Evolutionary conservation across 768 basidiomycete species (phyloP), one percentile per base, ranked within the genome.

Genomic region (Suillus lakei): DNA sequence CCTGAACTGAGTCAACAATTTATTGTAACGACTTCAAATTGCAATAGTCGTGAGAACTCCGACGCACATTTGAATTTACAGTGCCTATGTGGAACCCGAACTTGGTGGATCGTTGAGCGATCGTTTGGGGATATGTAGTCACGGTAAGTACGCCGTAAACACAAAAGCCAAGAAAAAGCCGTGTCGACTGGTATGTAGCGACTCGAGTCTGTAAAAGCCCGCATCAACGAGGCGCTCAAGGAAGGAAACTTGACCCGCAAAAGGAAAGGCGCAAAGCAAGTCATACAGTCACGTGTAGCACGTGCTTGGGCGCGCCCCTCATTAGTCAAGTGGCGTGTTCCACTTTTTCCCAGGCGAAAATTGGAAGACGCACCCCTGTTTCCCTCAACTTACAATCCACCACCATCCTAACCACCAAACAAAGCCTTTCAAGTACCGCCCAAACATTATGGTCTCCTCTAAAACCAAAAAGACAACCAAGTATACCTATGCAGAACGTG

Each of bases 401-500:
- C 56, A 39, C 28, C 38, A 39, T 54, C 53, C 18, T 38, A 21
- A 28, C 38, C 28, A 41, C 26, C 10, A 18, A 39, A 59, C 39
- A 59, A 30, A 21, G 58, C 51, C 18, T 41, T 30, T 30, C 10
- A 41, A 30, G 58, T 41, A 10, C 28, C 6, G 41, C 26, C 4
- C 12, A 5, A 58, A 16, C 21, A 21, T 28, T 41, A 80, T 79
- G 79, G 78, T 74, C 1, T 66, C 72, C 15, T 74, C 73, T n/a
- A 77, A 72, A 65, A 64, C 73, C 6, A 69, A 69, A 32, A 77
- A 76, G 65, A 51, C 73, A 7, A 66, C 67, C 54, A 81, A 81
- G 64, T 70, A 73, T 43, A 79, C 77, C 2, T 83, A 83, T 66
- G 73, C 80, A 28, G 80, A 83, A 68, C 79, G 82, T 83, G 69